Evolutionary conservation across 1,284 basidiomycete genomes (phyloP).

Genomic region (Irpex sp.): DNA sequence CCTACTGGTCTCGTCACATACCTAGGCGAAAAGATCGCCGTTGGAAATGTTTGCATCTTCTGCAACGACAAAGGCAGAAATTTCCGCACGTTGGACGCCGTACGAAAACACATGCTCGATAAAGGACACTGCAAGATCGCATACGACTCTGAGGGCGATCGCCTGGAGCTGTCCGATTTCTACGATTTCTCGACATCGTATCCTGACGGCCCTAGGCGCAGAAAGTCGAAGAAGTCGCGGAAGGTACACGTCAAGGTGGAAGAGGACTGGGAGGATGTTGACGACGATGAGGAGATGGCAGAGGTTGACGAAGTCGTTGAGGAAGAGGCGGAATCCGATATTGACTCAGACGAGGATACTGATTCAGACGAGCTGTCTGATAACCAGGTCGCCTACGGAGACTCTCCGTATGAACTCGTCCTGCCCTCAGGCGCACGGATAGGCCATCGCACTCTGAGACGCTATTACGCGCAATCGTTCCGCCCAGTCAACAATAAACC

Average conservation of each 20-base stretch:
- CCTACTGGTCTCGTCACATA: constrained; percentile 79
- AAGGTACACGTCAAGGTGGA: constrained; percentile 32
- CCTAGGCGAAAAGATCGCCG: constrained; percentile 90
- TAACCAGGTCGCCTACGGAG: constrained; percentile 64
- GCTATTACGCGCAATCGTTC: constrained; percentile 88
- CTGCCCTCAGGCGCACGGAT: constrained; percentile 91
- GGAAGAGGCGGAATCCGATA: constrained; percentile 33
- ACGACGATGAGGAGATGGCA: constrained; percentile 38
- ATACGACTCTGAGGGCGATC: constrained; percentile 80
- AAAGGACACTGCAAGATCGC: constrained; percentile 96
- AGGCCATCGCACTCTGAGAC: constrained; percentile 85
- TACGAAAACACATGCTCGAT: constrained; percentile 91
- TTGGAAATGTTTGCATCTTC: constrained; percentile 91
- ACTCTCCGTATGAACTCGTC: constrained; percentile 85
- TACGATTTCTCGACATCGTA: constrained; percentile 91
- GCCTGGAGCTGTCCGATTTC: constrained; percentile 87
- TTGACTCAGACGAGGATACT: constrained; percentile 28
- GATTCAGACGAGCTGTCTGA: constrained; percentile 37
- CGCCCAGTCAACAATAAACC: constrained; percentile 34
- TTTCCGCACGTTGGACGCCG: constrained; percentile 79
- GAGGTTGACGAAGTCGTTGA: constrained; percentile 56
- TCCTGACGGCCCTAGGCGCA: constrained; percentile 46
- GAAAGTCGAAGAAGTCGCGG: constrained; percentile 27
- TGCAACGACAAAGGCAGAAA: constrained; percentile 81
- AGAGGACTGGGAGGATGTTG: constrained; percentile 62